phyloP scores from a whole-genome alignment of 1,139 yeast species.

The Sugiyamaella castrensis region DNA sequence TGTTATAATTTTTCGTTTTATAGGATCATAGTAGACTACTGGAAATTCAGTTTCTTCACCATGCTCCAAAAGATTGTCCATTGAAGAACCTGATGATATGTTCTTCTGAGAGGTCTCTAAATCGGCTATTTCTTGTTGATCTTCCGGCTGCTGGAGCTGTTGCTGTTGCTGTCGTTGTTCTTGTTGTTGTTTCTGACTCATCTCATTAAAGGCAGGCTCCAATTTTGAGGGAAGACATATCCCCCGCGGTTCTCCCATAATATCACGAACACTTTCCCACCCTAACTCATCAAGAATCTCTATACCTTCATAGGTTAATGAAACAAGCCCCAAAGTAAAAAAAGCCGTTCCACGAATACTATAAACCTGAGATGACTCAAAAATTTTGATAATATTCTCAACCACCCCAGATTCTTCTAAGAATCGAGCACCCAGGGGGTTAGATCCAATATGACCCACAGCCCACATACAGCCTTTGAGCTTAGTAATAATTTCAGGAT shows the following conservation, averaged over 20 bases:
- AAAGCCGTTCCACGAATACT: conserved; percentile 74
- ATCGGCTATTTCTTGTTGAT: not conserved
- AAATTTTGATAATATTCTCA: conserved; percentile 52
- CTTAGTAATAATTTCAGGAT: conserved; percentile 38
- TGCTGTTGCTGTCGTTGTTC: not conserved
- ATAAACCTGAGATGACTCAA: conserved; percentile 55
- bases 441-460: conserved; percentile 74
- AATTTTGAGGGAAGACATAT: conserved; percentile 30
- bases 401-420: conserved; percentile 61
- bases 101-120: not conserved
- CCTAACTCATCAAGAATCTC: conserved; percentile 81
- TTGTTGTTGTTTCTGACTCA: no score
- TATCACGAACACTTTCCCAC: conserved; percentile 64
- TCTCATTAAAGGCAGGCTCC: not conserved
- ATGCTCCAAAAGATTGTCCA: not conserved
- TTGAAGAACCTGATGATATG: not conserved
- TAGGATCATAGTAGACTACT: conserved; percentile 36
- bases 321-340: conserved; percentile 70
- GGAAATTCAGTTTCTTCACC: conserved; percentile 31
- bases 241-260: conserved; percentile 53
- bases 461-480: conserved; percentile 85
- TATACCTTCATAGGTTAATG: conserved; percentile 72
- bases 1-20: conserved; percentile 50
- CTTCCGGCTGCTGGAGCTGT: not conserved
- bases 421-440: conserved; percentile 59